Percentiles rank a stretch among this genome's conserved stretches.
These are phyloP conservation scores for Mucor piriformis DNA, from an alignment of 371 early-diverging fungal species.

Conservation along the genomic window DNA sequence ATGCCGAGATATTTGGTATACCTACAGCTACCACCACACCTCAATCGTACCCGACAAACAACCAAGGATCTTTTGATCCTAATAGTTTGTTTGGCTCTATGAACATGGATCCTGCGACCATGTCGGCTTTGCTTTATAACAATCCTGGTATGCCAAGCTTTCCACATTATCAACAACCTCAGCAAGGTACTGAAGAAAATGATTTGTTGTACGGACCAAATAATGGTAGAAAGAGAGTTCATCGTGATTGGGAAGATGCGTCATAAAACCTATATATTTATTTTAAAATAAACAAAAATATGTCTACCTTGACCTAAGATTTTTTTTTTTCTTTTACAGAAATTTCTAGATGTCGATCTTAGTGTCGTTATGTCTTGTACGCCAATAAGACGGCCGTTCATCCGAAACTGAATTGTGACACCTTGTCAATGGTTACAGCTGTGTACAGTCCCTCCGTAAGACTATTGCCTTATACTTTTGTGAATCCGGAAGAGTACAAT, in stretches of 20 bases:
- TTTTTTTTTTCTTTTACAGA: too few relatives aligned
- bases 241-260: slow-evolving; percentile 35
- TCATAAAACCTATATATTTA: too few relatives aligned
- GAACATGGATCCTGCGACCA: slow-evolving; percentile 43
- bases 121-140: slow-evolving; percentile 38
- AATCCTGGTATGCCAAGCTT: slow-evolving; percentile 10
- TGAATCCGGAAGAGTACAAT: too few relatives aligned
- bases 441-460: too few relatives aligned
- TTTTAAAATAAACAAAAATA: too few relatives aligned
- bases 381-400: too few relatives aligned
- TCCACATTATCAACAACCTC: slow-evolving; percentile 14
- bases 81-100: slow-evolving; percentile 31
- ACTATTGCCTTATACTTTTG: too few relatives aligned
- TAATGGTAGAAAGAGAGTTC: slow-evolving; percentile 37
- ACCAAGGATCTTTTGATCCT: slow-evolving; percentile 20
- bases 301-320: too few relatives aligned
- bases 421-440: too few relatives aligned
- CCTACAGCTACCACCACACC: slow-evolving; percentile 16
- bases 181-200: slow-evolving; percentile 6
- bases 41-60: slow-evolving; percentile 10
- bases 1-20: slow-evolving; percentile 15
- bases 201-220: slow-evolving; percentile 23
- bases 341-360: too few relatives aligned
- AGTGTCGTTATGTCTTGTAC: too few relatives aligned
- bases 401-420: too few relatives aligned